Conservation (phyloP, 257 asterid genomes). For the Euphrasia confusa region DNA sequence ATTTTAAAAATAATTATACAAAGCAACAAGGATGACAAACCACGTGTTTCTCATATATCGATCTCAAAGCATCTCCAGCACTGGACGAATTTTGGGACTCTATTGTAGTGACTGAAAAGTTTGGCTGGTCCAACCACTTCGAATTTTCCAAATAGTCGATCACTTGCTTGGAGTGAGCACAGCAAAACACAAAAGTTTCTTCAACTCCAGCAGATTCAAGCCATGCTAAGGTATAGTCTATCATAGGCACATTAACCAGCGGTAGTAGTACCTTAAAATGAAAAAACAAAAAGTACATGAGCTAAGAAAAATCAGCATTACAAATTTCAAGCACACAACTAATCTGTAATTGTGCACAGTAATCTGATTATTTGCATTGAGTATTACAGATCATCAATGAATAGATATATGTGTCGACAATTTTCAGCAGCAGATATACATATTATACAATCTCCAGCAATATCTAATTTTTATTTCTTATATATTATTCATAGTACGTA, state of each 20-base stretch:
- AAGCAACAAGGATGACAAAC: constrained; percentile 36
- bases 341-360: neutral
- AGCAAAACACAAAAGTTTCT: constrained; percentile 91
- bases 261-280: constrained; percentile 69
- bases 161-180: constrained; percentile 95
- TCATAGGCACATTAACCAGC: constrained; percentile 88
- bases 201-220: constrained; percentile 95
- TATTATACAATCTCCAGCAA: neutral
- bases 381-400: neutral
- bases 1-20: constrained; percentile 3
- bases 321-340: neutral
- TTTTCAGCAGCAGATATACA: constrained; percentile 1
- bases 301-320: neutral
- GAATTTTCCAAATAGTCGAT: constrained; percentile 64
- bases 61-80: constrained; percentile 91
- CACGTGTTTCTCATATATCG: constrained; percentile 80
- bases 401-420: neutral
- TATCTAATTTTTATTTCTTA: neutral
- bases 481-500: constrained; percentile 2
- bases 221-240: constrained; percentile 91
- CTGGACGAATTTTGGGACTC: constrained; percentile 79
- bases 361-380: neutral
- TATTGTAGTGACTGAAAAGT: constrained; percentile 62
- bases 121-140: constrained; percentile 68
- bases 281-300: constrained; percentile 4